Conservation (phyloP, 441 rosid genomes). For the Capsella rubella region DNA sequence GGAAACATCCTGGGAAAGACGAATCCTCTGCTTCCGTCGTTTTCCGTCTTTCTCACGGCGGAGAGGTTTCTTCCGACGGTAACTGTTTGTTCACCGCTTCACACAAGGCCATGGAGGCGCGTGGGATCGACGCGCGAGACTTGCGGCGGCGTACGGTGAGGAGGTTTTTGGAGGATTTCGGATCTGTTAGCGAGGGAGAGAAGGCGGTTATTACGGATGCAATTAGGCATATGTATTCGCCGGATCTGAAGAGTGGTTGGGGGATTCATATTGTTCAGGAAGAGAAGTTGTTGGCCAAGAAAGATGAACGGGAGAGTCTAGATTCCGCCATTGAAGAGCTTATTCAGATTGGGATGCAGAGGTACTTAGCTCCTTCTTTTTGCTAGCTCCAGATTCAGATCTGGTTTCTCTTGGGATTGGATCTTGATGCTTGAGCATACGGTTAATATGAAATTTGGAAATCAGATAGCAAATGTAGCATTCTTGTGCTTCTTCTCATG, state of each 20-base stretch:
- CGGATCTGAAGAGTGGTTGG: conserved; percentile 97
- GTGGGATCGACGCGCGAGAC: conserved; percentile 83
- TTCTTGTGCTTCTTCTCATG: not conserved
- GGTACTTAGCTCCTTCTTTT: conserved; percentile 45
- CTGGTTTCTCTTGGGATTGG: conserved; percentile 22
- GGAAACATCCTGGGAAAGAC: conserved; percentile 72
- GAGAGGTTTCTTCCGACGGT: conserved; percentile 92
- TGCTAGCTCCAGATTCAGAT: conserved; percentile 5
- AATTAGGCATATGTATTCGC: conserved; percentile 85
- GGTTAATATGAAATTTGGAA: too few relatives aligned
- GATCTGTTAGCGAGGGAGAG: conserved; percentile 64
- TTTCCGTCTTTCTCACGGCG: conserved; percentile 85
- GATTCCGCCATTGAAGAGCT: conserved; percentile 87
- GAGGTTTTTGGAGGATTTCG: conserved; percentile 69
- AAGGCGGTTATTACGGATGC: conserved; percentile 56
- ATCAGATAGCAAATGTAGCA: not conserved
- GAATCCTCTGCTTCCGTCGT: conserved; percentile 61
- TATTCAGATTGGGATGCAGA: conserved; percentile 82
- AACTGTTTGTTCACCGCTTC: conserved; percentile 97
- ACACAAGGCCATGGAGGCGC: conserved; percentile 76
- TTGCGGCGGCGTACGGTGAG: conserved; percentile 73
- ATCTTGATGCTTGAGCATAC: too few relatives aligned
- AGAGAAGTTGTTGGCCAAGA: conserved; percentile 79
- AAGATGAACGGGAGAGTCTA: conserved; percentile 65
- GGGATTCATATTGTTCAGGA: conserved; percentile 96